Evolutionary conservation across 139 green algal species (phyloP), one percentile per base, ranked within the genome.

Genomic region (Monoraphidium neglectum): DNA sequence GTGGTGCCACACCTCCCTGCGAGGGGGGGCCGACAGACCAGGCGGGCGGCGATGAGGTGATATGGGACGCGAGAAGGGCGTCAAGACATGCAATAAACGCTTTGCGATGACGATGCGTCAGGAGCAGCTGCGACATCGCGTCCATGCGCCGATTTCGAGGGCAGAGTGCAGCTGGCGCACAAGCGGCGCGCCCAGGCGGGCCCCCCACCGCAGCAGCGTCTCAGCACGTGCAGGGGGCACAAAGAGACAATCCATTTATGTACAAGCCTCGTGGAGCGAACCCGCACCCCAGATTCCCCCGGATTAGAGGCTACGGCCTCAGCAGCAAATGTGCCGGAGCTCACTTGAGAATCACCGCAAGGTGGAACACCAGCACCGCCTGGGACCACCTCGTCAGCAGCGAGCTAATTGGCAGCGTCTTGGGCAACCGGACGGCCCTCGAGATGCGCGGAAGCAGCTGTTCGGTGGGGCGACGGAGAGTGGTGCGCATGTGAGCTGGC

Each of bases 1-100:
- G 35, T 83, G 70, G 46, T 80, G 83, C 92, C 91, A 96, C 0
- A 94, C 54, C 60, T 95, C 87, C 86, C 91, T 93, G 86, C 63
- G 71, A 51, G 64, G 30, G 3, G 32, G n/a, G 65, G 24, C n/a
- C 65, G 40, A 37, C 32, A 57, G 24, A 21, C 56, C n/a, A n/a
- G 23, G 26, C 56, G 24, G 26, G 43, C 43, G 43, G 43, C 43
- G 43, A 21, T 8, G 43, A 12, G 8, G 43, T 8, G 8, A 23
- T 3, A 23, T 38, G 67, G 26, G 24, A 6, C 67, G 21, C 24
- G 12, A 46, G 3, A 24, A 57, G 8, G 46, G 57, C 10, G 26
- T 43, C 4, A 51, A 16, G 35, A 36, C 32, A 2, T 13, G 33
- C 64, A 36, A 13, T 33, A 64, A 28, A 78, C 13, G 33, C 32